These are phyloP conservation scores for Clavispora santaluciae DNA, from an alignment of 805 yeast species.

Conservation along the genomic window DNA sequence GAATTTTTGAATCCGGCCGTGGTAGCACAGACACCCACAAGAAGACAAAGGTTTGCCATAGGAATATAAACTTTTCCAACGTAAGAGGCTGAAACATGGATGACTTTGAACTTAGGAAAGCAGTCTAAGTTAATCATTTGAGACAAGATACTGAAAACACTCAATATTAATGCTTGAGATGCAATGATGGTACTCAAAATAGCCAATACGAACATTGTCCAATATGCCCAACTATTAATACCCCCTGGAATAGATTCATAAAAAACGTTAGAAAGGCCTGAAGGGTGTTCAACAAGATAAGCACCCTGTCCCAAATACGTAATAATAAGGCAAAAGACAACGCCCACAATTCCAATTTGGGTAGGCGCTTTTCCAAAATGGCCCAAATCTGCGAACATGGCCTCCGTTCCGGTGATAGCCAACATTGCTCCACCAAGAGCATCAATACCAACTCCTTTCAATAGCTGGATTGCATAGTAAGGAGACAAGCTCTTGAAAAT, in stretches of 20 bases:
- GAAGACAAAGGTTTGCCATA: conserved; percentile 42
- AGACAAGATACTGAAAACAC: conserved; percentile 48
- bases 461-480: conserved; percentile 42
- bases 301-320: conserved; percentile 59
- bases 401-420: conserved; percentile 56
- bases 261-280: conserved; percentile 38
- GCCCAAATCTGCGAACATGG: conserved; percentile 62
- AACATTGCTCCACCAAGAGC: conserved; percentile 49
- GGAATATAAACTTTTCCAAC: conserved; percentile 54
- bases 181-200: conserved; percentile 55
- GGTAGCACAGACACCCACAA: conserved; percentile 47
- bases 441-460: conserved; percentile 38
- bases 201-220: conserved; percentile 50
- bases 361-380: conserved; percentile 49
- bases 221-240: conserved; percentile 37
- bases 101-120: conserved; percentile 45
- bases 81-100: conserved; percentile 41
- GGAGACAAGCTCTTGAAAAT: conserved; percentile 50
- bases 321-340: conserved; percentile 50
- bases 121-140: conserved; percentile 53
- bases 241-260: conserved; percentile 50
- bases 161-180: conserved; percentile 54
- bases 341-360: conserved; percentile 45
- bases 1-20: conserved; percentile 51
- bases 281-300: conserved; percentile 38